Evolutionary conservation across 2,329 filamentous ascomycete genomes (phyloP).

Genomic region (Amesomyces nigricolor): DNA sequence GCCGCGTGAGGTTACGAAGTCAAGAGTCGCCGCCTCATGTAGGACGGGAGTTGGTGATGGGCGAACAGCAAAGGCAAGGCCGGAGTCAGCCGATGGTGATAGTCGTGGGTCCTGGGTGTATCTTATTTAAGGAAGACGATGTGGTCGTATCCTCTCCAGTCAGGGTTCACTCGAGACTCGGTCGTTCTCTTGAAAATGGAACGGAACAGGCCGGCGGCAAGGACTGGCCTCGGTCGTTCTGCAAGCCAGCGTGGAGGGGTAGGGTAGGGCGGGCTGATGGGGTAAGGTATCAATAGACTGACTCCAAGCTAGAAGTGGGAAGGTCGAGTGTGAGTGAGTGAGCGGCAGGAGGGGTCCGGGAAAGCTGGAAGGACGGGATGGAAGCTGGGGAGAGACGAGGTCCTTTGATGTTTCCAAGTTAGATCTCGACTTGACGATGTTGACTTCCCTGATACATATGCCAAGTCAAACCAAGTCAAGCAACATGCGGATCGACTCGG

Average conservation of each 20-base stretch:
- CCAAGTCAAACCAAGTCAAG: constrained; percentile 7
- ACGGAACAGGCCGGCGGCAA: background rate
- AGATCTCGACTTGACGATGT: background rate
- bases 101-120: background rate
- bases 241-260: background rate
- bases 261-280: background rate
- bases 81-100: constrained; percentile 1
- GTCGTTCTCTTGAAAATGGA: background rate
- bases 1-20: constrained; percentile 4
- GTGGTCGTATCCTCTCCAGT: background rate
- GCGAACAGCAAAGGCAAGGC: background rate
- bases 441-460: background rate
- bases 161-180: background rate
- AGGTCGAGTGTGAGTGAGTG: too few species aligned
- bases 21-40: constrained; percentile 9
- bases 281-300: background rate
- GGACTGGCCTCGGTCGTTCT: background rate
- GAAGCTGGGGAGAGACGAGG: too few species aligned
- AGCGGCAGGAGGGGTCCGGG: too few species aligned
- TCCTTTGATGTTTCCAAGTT: too few species aligned
- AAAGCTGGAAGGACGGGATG: too few species aligned
- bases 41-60: constrained; percentile 11
- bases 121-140: background rate
- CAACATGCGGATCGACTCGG: background rate
- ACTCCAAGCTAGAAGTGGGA: too few species aligned